Base-by-base conservation (phyloP, 129 eudicot genomes). In the Flaveria sonorensis region DNA sequence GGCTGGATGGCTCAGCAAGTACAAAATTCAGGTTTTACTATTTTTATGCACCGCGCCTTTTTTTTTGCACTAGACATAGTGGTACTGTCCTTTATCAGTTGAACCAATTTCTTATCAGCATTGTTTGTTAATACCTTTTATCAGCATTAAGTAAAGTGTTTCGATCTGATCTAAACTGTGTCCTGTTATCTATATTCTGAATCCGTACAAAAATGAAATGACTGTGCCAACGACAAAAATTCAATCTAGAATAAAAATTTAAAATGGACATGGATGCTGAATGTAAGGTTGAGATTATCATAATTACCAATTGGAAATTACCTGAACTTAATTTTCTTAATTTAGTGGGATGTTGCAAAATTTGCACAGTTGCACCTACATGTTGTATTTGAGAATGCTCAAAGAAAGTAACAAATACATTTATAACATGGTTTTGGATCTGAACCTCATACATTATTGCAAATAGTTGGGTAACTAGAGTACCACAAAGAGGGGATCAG, bases 1-100 rank as follows among this genome's bases (percentile, higher is more conserved):
- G 82, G 87, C 85, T 43, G 98, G 98, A 81, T 92, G 91, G 90
- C 86, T 92, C 76, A 88, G 87, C 96, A 88, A 92, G 84, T 92
- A 89, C 85, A 92, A 92, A 79, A 92, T 92, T 85, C 98, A 92
- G 98, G 98, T 92, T 20, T 74, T 45, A 21, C 40, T 47, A 30
- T 63, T 78, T 36, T 84, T 59, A 63, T 36, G 36, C 10, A 51
- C 72, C 0, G 9, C 2, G 4, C 45, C 45, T 30, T 39, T 32
- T 14, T 11, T 57, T 73, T 39, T 9, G 19, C 32, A 10, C n/a
- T 11, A 60, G 10, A 16, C 14, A 26, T 7, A 60, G 18, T 61
- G 67, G 67, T 61, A 6, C 40, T 1, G 13, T 61, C 10, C 19
- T n/a, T 60, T 61, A 61, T 14, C 42, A 24, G 67, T 26, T 4